Base-by-base conservation (phyloP, 2,329 filamentous ascomycete genomes). In the Rasamsonia emersonii region DNA sequence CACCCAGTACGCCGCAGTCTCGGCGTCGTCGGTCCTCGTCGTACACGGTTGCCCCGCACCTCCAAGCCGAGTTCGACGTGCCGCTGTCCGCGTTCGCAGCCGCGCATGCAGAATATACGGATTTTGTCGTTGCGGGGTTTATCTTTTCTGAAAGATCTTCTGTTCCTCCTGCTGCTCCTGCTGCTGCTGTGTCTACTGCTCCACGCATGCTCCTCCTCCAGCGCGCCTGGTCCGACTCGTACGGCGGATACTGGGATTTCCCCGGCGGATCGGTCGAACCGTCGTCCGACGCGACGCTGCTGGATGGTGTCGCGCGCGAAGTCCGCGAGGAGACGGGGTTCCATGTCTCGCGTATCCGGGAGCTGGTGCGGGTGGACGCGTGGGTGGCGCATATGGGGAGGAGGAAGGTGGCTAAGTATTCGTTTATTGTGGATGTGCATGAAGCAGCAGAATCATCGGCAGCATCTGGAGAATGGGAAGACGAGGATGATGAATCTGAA, bases 301-400 rank as follows among this genome's bases (percentile, higher is more conserved):
- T 73, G 1, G 62, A 68, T 30, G 62, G 61, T 1, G 62, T 65
- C 2, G 68, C 56, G 7, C 59, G 70, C 5, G 70, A 73, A 40
- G 49, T 71, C 8, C 58, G 61, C 24, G 70, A 75, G 45, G 70
- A 74, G 43, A 64, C 64, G 0, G 70, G 69, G 0, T 48, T 74
- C 14, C 52, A 51, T 25, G 62, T 68, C 3, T 61, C 49, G 14
- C 48, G 47, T 8, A 51, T 73, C 20, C 46, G 62, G 2, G 56
- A 62, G 16, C 51, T 65, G 31, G 60, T 68, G 5, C 49, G 47
- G 4, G 43, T 53, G 4, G 47, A 53, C 28, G 38, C 45, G 10
- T 58, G 60, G 46, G 48, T 50, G 26, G 4, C 5, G 28, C 5
- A 11, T 23, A 10, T 13, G 13, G 7, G n/a, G 10, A 18, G 24